These are phyloP conservation scores for Nemania sp. DNA, from an alignment of 2,329 filamentous ascomycete species.

Conservation along the genomic window DNA sequence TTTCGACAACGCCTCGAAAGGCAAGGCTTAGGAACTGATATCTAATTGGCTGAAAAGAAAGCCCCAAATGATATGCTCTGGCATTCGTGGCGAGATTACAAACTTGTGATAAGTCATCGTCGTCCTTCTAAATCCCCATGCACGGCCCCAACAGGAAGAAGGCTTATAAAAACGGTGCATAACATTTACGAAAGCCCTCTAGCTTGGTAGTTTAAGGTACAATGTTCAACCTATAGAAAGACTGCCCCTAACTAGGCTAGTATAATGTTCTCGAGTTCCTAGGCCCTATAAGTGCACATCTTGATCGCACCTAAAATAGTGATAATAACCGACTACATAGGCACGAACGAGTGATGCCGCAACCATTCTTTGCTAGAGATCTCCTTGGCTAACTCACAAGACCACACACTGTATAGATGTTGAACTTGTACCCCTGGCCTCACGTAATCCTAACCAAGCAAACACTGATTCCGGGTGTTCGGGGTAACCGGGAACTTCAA, in stretches of 20 bases:
- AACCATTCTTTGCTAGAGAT: background rate
- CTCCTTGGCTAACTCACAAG: background rate
- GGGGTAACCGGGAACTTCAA: background rate
- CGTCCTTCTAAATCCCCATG: background rate
- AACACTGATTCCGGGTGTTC: background rate
- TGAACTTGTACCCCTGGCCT: background rate
- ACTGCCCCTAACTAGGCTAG: background rate
- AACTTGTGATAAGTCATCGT: too few species aligned
- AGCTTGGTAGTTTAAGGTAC: background rate
- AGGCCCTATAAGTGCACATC: background rate
- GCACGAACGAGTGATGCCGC: background rate
- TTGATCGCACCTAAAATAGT: background rate
- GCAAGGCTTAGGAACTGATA: too few species aligned
- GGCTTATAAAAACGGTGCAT: background rate
- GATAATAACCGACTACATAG: background rate
- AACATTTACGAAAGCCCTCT: background rate
- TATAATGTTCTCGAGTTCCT: too few species aligned
- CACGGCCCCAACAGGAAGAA: background rate
- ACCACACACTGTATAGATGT: background rate
- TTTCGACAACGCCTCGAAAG: too few species aligned
- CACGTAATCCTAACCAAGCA: background rate
- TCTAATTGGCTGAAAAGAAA: too few species aligned
- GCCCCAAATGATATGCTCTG: too few species aligned
- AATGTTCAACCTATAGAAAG: background rate
- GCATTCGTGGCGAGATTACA: too few species aligned